Base-by-base conservation (phyloP, 1,139 yeast species). In the Magnusiomyces fungicola region DNA sequence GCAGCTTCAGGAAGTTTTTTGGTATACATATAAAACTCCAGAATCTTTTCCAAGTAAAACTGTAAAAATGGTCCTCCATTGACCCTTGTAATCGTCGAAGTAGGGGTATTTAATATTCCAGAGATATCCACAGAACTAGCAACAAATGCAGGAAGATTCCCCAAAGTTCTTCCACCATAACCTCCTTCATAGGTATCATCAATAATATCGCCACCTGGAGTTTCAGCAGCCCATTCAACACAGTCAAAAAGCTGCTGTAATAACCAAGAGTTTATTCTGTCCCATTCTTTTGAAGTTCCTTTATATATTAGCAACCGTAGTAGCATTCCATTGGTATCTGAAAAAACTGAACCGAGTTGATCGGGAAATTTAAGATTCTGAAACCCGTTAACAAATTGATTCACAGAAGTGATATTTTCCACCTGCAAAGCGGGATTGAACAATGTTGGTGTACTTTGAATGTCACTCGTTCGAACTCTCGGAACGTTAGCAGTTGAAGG, bases 221-320 rank as follows among this genome's bases (percentile, higher is more conserved):
- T 27, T n/a, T 24, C 43, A 10, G 43, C 18, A 12, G 19, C 43
- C 29, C 43, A 27, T n/a, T 39, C 22, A 24, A 39, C 29, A 24
- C 32, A 24, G 23, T 53, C 55, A 34, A 50, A 49, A 6, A 60
- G 47, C 5, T 54, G 51, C 37, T 59, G 52, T 9, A 53, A 48
- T 10, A 62, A 52, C 64, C 65, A 62, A 38, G 50, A 53, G 45
- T 62, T 58, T 6, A 62, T 50, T 24, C 64, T 47, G 21, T 54
- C 57, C 64, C 64, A 62, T 1, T 53, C 53, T 10, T 43, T 46
- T 33, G 51, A 53, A 21, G 52, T 50, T 2, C 55, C 58, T 47
- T 53, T 55, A 40, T 61, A 61, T 27, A 56, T 44, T 18, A 62
- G 37, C 12, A 62, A 52, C 22, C 56, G 49, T 1, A 56, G 48